phyloP scores from a whole-genome alignment of 2,329 filamentous ascomycete genomes.

The Amesomyces nigricolor region DNA sequence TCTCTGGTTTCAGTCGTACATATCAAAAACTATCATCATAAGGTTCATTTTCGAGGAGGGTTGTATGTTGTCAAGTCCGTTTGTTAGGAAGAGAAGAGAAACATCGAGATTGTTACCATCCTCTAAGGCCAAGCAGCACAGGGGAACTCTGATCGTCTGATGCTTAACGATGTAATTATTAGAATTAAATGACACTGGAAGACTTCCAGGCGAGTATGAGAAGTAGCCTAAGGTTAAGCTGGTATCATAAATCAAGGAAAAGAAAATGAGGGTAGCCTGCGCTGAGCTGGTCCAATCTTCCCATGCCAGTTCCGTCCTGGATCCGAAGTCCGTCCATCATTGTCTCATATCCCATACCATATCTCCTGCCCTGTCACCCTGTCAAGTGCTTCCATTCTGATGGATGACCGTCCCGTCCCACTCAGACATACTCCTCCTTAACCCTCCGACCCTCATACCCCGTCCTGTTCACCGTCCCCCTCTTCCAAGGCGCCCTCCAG shows the following conservation, averaged over 20 bases:
- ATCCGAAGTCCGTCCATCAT: neutral
- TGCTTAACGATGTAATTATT: neutral
- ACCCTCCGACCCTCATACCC: constrained; percentile 54
- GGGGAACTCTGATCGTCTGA: no score
- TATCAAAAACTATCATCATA: no score
- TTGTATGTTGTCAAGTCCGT: no score
- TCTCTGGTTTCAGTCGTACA: no score
- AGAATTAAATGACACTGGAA: neutral
- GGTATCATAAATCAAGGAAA: constrained; percentile 1
- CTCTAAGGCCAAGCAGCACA: no score
- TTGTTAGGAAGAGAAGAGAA: no score
- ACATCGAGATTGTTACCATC: neutral
- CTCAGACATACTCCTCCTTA: constrained; percentile 58
- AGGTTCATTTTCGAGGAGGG: no score
- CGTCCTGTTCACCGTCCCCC: constrained; percentile 48
- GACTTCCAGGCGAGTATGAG: neutral
- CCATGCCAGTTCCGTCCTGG: neutral
- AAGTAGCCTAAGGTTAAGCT: neutral
- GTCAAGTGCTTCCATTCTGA: no score
- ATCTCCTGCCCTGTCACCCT: no score
- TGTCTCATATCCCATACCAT: neutral
- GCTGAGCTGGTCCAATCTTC: constrained; percentile 1
- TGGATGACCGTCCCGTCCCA: neutral
- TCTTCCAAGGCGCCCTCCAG: constrained; percentile 38
- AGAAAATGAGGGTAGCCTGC: neutral